Conservation (phyloP, 108 stramenopile genomes). For the Stephanodiscus minutulus region DNA sequence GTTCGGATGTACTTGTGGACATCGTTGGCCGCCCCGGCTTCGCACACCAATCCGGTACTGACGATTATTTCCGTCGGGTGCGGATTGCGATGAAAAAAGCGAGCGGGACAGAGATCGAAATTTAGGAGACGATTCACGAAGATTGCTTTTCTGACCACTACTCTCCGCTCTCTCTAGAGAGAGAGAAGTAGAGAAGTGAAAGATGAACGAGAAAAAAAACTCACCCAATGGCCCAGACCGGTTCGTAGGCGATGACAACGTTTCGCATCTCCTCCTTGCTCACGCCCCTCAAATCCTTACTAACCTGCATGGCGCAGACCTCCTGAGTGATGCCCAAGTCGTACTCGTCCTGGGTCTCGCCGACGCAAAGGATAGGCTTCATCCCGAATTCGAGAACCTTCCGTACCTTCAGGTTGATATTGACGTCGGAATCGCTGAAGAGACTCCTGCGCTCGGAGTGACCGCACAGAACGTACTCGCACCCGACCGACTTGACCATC, state of each 20-base stretch:
- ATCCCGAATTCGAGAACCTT: conserved; percentile 50
- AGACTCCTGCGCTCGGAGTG: conserved; percentile 72
- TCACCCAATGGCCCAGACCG: conserved; percentile 96
- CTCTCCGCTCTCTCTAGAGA: too few relatives aligned
- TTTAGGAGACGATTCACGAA: conserved; percentile 1
- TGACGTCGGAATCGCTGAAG: conserved; percentile 60
- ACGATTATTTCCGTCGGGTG: not conserved
- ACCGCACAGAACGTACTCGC: conserved; percentile 67
- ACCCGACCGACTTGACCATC: conserved; percentile 73
- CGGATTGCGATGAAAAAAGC: not conserved
- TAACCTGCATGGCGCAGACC: conserved; percentile 64
- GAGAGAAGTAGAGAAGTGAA: too few relatives aligned
- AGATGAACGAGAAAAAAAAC: conserved; percentile 22
- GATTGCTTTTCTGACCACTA: not conserved
- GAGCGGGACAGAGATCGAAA: not conserved
- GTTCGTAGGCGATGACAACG: conserved; percentile 91
- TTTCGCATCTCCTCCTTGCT: conserved; percentile 45
- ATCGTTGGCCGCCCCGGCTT: conserved; percentile 39
- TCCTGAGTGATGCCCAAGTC: conserved; percentile 51
- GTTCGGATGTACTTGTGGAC: conserved; percentile 49
- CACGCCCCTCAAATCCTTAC: conserved; percentile 69
- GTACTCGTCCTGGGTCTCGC: conserved; percentile 71
- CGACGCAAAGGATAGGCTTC: conserved; percentile 75
- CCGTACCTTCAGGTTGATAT: conserved; percentile 61
- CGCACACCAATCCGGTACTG: conserved; percentile 48